Evolutionary conservation across 176 grass and related monocot genomes (phyloP), one percentile per base, ranked within the genome.

Genomic region (Carex pumila): DNA sequence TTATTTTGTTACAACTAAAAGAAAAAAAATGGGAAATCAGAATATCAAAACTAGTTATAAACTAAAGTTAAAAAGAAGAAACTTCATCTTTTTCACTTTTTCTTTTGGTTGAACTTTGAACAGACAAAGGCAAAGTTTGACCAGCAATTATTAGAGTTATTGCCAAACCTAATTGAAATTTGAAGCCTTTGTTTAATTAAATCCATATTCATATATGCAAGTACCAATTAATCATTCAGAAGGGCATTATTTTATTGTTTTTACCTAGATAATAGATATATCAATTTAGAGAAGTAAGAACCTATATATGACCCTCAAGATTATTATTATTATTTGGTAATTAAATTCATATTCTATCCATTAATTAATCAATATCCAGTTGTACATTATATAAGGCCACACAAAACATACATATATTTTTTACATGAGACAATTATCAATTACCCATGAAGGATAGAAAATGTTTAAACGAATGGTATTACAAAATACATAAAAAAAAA

Each of bases 51-150:
- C 52, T 57, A 34, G 73, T 39, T 39, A 39, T 78, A 78, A 56
- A 56, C 52, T 77, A 57, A 56, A 78, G 73, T 25, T 19, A 78
- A 78, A 78, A 78, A 78, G 73, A 56, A 77, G 52, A 78, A 17
- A 56, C 32, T 8, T 50, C 52, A 57, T 57, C 73, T 78, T 78
- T 70, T 78, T 57, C 73, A 32, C 50, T 78, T 78, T 77, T 78
- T 32, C 73, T 78, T 78, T 78, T 78, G 73, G 9, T 78, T 78
- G 13, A 34, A 78, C 73, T 78, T 78, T 78, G 73, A 78, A 78
- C 52, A 78, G 22, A 5, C 52, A 57, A 57, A 56, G 50, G 5
- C 47, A 56, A 32, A 32, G 22, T 78, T 78, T 78, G 73, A 78
- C 49, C 73, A 78, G 43, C 19, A 39, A 39, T 39, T 39, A 4